Percentiles rank a stretch among this genome's conserved stretches.
These are phyloP conservation scores for Lasiosphaeris hirsuta DNA, from an alignment of 495 filamentous ascomycete genomes.

Conservation along the genomic window DNA sequence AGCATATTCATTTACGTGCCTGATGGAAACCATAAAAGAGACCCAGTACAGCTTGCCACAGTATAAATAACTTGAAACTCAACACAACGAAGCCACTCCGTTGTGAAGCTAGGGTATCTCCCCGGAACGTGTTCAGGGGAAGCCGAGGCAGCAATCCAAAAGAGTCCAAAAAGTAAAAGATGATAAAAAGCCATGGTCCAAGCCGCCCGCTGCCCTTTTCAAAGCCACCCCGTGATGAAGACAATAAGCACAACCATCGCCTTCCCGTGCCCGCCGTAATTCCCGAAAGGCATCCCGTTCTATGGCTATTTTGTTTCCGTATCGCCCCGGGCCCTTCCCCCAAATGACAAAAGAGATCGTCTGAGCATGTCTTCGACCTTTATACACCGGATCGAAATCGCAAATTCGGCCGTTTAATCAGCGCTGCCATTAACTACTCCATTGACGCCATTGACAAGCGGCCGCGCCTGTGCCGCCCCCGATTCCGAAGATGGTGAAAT, in stretches of 20 bases:
- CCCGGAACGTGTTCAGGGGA: constrained; percentile 10
- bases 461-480: constrained; percentile 26
- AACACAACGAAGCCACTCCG: constrained; percentile 5
- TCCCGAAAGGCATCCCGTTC: not conserved
- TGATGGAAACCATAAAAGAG: not conserved
- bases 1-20: not conserved
- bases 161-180: not conserved
- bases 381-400: not conserved
- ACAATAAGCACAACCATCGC: not conserved
- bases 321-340: not conserved
- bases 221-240: not conserved
- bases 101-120: constrained; percentile 23
- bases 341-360: constrained; percentile 12
- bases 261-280: not conserved
- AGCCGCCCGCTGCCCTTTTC: not conserved
- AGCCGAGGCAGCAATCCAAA: constrained; percentile 11
- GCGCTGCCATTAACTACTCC: constrained; percentile 13
- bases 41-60: constrained; percentile 8
- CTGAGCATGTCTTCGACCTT: not conserved
- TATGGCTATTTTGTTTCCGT: constrained; percentile 9
- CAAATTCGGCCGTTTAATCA: not conserved
- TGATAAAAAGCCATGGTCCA: not conserved
- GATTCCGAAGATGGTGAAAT: constrained; percentile 33
- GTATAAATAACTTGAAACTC: constrained; percentile 11
- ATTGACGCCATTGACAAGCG: constrained; percentile 30